phyloP scores from a whole-genome alignment of 2,329 filamentous ascomycete species.

The Talaromyces funiculosus region DNA sequence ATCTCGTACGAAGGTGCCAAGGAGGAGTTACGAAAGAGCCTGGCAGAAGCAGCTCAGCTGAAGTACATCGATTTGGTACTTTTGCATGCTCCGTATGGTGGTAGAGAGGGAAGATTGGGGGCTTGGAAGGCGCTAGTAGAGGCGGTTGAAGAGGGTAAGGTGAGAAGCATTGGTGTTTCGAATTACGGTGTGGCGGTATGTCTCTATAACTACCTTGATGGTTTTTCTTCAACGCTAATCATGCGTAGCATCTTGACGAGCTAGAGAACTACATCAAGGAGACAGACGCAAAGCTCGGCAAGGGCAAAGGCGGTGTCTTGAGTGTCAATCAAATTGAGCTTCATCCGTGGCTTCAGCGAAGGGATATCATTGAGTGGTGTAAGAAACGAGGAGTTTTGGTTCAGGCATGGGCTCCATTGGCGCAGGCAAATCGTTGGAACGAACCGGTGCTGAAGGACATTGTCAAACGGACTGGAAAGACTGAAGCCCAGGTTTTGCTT shows the following conservation, averaged over 20 bases:
- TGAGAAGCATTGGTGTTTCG: slow-evolving; percentile 39
- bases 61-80: slow-evolving; percentile 60
- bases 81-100: slow-evolving; percentile 36
- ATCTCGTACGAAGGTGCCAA: background rate
- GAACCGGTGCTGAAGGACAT: slow-evolving; percentile 50
- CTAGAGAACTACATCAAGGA: slow-evolving; percentile 36
- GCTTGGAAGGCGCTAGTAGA: slow-evolving; percentile 39
- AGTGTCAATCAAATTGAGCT: slow-evolving; percentile 85
- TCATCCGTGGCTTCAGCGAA: slow-evolving; percentile 79
- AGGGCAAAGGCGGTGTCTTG: slow-evolving; percentile 59
- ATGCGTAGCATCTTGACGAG: slow-evolving; percentile 30
- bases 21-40: slow-evolving; percentile 40
- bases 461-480: slow-evolving; percentile 21
- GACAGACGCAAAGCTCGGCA: slow-evolving; percentile 38
- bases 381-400: slow-evolving; percentile 56
- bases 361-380: slow-evolving; percentile 76
- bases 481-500: background rate
- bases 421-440: slow-evolving; percentile 43
- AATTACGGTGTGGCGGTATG: slow-evolving; percentile 32
- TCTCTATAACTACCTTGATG: background rate
- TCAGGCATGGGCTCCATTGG: slow-evolving; percentile 50
- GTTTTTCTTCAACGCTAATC: background rate
- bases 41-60: slow-evolving; percentile 54
- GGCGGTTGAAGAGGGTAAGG: slow-evolving; percentile 33
- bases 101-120: slow-evolving; percentile 33